Evolutionary conservation across 1,284 basidiomycete genomes (phyloP).

Genomic region (Nidula niveotomentosa): DNA sequence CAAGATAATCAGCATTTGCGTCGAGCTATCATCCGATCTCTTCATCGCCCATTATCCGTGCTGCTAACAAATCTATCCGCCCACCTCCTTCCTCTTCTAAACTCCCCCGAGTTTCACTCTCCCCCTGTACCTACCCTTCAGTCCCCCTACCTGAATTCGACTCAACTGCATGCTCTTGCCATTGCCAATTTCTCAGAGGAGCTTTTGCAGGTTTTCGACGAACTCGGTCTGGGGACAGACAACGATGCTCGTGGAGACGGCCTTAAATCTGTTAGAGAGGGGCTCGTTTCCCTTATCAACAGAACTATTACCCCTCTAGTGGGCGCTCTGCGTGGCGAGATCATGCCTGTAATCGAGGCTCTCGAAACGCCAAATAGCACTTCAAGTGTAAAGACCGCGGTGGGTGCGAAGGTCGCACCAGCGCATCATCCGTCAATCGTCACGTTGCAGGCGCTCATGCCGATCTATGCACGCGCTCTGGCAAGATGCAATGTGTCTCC

Average conservation of each 20-base stretch:
- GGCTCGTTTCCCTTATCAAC: slow-evolving; percentile 63
- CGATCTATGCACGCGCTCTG: slow-evolving; percentile 59
- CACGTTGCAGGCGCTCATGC: slow-evolving; percentile 55
- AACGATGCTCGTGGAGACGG: slow-evolving; percentile 64
- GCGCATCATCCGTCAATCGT: slow-evolving; percentile 59
- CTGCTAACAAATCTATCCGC: slow-evolving; percentile 68
- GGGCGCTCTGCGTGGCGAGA: slow-evolving; percentile 55
- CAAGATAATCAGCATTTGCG: slow-evolving; percentile 62
- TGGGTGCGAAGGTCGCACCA: slow-evolving; percentile 33
- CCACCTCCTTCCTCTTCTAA: slow-evolving; percentile 62
- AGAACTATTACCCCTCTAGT: slow-evolving; percentile 67
- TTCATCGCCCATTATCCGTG: slow-evolving; percentile 76
- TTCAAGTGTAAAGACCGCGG: slow-evolving; percentile 28
- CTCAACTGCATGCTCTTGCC: slow-evolving; percentile 68
- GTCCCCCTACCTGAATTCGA: slow-evolving; percentile 54
- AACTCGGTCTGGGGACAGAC: slow-evolving; percentile 58
- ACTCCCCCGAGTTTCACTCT: slow-evolving; percentile 58
- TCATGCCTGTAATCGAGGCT: slow-evolving; percentile 59
- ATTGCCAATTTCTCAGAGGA: slow-evolving; percentile 70
- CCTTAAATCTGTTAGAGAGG: slow-evolving; percentile 62
- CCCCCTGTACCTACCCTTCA: slow-evolving; percentile 51
- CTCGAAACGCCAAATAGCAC: slow-evolving; percentile 46
- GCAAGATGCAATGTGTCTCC: slow-evolving; percentile 53
- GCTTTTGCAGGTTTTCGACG: slow-evolving; percentile 67
- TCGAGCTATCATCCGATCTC: slow-evolving; percentile 66